Percentiles rank a stretch among this genome's conserved stretches.
Evolutionary conservation across 2,329 filamentous ascomycete species (phyloP).

Genomic region (Talaromyces marneffei): DNA sequence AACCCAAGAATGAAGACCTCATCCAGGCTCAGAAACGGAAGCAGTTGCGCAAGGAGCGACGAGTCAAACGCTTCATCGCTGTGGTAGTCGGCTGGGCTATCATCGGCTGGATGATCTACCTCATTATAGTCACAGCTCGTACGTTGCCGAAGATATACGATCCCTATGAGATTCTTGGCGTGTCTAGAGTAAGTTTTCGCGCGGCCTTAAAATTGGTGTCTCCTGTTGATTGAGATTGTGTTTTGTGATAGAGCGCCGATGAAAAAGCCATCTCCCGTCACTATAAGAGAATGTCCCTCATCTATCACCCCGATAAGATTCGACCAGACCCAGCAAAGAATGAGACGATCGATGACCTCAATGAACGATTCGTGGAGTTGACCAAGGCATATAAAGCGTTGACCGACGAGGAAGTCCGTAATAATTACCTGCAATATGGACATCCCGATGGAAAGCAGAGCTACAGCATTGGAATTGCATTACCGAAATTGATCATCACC

Average conservation of each 20-base stretch:
- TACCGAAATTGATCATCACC: conserved; percentile 86
- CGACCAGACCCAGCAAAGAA: conserved; percentile 79
- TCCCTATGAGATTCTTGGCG: conserved; percentile 87
- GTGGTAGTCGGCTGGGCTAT: conserved; percentile 72
- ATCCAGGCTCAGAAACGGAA: conserved; percentile 76
- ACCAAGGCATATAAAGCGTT: conserved; percentile 97
- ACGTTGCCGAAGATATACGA: conserved; percentile 80
- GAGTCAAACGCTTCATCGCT: conserved; percentile 74
- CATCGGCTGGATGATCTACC: conserved; percentile 86
- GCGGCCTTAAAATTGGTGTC: background rate
- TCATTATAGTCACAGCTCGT: conserved; percentile 73
- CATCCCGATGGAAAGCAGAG: conserved; percentile 98
- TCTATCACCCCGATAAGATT: conserved; percentile 89
- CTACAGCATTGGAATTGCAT: conserved; percentile 93
- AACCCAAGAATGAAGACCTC: conserved; percentile 73
- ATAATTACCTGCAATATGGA: conserved; percentile 93
- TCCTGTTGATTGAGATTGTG: conserved; percentile 6
- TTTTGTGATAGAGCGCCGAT: conserved; percentile 62
- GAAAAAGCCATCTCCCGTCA: conserved; percentile 90
- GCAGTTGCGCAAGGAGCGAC: conserved; percentile 84
- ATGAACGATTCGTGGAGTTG: conserved; percentile 84
- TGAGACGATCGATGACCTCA: conserved; percentile 77
- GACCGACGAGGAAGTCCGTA: conserved; percentile 93
- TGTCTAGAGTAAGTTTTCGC: conserved; percentile 61
- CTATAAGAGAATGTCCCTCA: conserved; percentile 80